Evolutionary conservation across 1,284 basidiomycete genomes (phyloP).

Genomic region (Rugiboletus extremiorientalis): DNA sequence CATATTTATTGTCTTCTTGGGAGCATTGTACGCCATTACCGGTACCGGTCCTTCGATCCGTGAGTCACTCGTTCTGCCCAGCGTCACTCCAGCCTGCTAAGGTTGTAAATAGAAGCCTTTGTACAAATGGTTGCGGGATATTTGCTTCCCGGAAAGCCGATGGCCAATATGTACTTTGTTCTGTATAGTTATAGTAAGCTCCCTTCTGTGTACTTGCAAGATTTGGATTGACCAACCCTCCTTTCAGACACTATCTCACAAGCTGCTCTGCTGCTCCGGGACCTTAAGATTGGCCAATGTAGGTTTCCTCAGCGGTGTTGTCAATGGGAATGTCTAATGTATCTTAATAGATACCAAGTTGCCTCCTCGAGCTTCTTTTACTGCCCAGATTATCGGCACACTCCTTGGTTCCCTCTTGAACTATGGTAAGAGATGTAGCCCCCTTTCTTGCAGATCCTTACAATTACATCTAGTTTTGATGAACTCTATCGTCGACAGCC

Average conservation of each 20-base stretch:
- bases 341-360: conserved; percentile 54
- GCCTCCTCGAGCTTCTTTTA: conserved; percentile 63
- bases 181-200: conserved; percentile 47
- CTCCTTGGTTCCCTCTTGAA: conserved; percentile 51
- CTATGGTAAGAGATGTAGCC: conserved; percentile 40
- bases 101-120: conserved; percentile 25
- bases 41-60: conserved; percentile 51
- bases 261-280: conserved; percentile 47
- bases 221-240: not conserved
- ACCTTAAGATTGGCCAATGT: conserved; percentile 64
- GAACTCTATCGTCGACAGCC: conserved; percentile 56
- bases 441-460: not conserved
- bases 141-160: conserved; percentile 58
- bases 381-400: conserved; percentile 56
- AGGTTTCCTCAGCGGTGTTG: not conserved
- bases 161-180: conserved; percentile 61
- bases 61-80: conserved; percentile 16
- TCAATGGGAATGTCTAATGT: conserved; percentile 1
- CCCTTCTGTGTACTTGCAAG: not conserved
- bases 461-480: conserved; percentile 41
- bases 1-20: conserved; percentile 48
- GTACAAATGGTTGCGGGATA: conserved; percentile 63
- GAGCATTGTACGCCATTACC: conserved; percentile 51
- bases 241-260: conserved; percentile 42
- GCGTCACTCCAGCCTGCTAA: not conserved